Evolutionary conservation across 805 yeast genomes (phyloP).

Genomic region (Wickerhamomyces subpelliculosus): DNA sequence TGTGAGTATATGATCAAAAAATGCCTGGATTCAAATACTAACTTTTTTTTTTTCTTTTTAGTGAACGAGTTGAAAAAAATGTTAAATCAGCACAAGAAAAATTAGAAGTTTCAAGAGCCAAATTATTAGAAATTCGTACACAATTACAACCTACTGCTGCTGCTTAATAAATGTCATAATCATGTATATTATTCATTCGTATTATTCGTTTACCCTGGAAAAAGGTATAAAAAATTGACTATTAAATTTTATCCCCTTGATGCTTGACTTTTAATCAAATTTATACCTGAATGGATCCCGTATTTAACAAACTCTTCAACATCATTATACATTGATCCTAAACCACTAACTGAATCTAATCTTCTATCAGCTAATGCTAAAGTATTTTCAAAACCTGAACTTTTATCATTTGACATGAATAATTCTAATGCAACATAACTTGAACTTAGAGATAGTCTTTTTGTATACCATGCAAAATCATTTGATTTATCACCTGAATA

Average conservation of each 20-base stretch:
- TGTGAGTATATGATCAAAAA: slow-evolving; percentile 30
- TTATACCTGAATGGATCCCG: slow-evolving; percentile 48
- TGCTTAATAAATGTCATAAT: too few relatives aligned
- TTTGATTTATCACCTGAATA: slow-evolving; percentile 73
- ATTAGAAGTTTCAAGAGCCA: slow-evolving; percentile 54
- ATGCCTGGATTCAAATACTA: background rate
- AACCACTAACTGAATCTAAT: slow-evolving; percentile 41
- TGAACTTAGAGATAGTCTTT: slow-evolving; percentile 62
- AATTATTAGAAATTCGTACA: slow-evolving; percentile 41
- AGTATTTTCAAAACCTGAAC: slow-evolving; percentile 50
- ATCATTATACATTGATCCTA: slow-evolving; percentile 56
- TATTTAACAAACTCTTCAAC: slow-evolving; percentile 75
- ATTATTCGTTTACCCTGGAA: too few relatives aligned
- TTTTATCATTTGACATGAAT: slow-evolving; percentile 71
- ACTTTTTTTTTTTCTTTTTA: slow-evolving; percentile 6
- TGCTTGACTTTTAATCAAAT: slow-evolving; percentile 65
- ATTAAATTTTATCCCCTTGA: slow-evolving; percentile 54
- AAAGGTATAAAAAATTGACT: too few relatives aligned
- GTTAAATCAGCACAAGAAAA: slow-evolving; percentile 48
- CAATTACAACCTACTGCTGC: slow-evolving; percentile 10
- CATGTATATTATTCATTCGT: too few relatives aligned
- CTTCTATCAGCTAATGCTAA: slow-evolving; percentile 55
- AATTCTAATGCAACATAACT: slow-evolving; percentile 72
- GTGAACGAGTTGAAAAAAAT: slow-evolving; percentile 61
- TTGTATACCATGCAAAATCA: slow-evolving; percentile 92